Conservation (phyloP, 2,329 filamentous ascomycete species). For the Penicillium sclerotiorum region DNA sequence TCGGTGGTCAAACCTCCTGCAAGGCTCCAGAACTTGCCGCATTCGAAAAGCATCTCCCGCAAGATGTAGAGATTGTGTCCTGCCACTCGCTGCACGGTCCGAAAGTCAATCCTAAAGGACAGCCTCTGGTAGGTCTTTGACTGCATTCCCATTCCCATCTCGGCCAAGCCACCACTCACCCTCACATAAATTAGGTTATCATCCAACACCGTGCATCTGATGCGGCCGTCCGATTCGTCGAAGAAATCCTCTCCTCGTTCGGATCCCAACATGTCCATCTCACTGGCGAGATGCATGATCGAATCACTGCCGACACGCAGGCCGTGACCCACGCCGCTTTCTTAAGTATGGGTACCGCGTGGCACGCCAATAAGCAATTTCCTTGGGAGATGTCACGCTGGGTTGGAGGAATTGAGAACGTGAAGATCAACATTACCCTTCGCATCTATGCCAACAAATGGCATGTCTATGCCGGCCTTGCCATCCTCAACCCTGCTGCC, state of each 20-base stretch:
- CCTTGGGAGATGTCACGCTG: constrained; percentile 97
- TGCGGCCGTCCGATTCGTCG: constrained; percentile 74
- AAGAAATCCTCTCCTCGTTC: constrained; percentile 79
- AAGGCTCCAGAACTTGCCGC: constrained; percentile 95
- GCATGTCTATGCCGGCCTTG: constrained; percentile 97
- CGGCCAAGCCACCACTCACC: constrained; percentile 16
- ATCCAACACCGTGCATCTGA: constrained; percentile 90
- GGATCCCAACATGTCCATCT: constrained; percentile 85
- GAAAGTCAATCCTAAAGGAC: constrained; percentile 80
- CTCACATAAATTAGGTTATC: constrained; percentile 57
- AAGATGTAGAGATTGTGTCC: constrained; percentile 89
- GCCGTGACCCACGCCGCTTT: constrained; percentile 98
- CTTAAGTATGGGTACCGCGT: constrained; percentile 95
- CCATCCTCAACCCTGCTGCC: constrained; percentile 93
- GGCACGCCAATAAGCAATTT: constrained; percentile 93
- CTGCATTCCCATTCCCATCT: constrained; percentile 15
- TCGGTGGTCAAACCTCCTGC: constrained; percentile 96
- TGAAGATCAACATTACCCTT: constrained; percentile 97
- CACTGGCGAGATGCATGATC: constrained; percentile 84
- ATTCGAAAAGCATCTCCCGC: constrained; percentile 84
- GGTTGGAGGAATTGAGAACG: constrained; percentile 95
- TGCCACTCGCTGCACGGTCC: constrained; percentile 97
- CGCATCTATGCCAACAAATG: constrained; percentile 99
- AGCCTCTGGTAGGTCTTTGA: constrained; percentile 70
- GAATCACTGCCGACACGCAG: constrained; percentile 97